Base-by-base conservation (phyloP, 1,139 yeast genomes). In the Sugiyamaella pinicola region DNA sequence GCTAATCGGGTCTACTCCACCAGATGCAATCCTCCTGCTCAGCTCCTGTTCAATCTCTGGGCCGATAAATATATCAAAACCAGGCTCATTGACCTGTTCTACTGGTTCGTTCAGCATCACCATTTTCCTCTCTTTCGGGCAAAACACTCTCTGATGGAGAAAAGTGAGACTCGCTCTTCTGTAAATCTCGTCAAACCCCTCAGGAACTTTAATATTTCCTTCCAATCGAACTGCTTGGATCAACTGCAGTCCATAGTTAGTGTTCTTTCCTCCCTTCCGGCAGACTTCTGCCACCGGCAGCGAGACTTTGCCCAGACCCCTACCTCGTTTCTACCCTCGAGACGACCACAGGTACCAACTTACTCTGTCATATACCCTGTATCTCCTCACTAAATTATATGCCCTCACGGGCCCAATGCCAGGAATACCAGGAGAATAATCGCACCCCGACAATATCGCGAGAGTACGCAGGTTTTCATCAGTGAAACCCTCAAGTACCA, bases 401-500 rank as follows among this genome's bases (percentile, higher is more conserved):
- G 98, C 96, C 33, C 85, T 86, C 47, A 84, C 81, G 12, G 90
- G 74, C 0, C 99, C 99, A 29, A 93, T 76, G 4, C 87, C 86
- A 0, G 86, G 81, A 6, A 93, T 74, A 0, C 99, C 99, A 53
- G 82, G 82, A 0, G 97, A 88, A 65, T 95, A 95, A 69, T 95
- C 99, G 71, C 99, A 95, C 0, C 99, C 99, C 5, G 96, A 82
- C 5, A 95, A 68, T 65, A 91, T 85, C 1, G 96, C 99, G 70
- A 89, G 81, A 45, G 83, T 75, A 49, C 96, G 75, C 51, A 89
- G 68, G 62, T 89, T 89, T 9, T 78, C 80, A 13, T 73, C 78
- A 26, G 78, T 69, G 60, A 85, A 61, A 71, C 45, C 73, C 56
- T 29, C 77, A 69, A 61, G 83, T 71, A 47, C 74, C 66, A 62